Percentiles rank a stretch among this genome's conserved stretches.
phyloP scores from a whole-genome alignment of 2,329 filamentous ascomycete genomes.

The Pseudonectria foliicola region DNA sequence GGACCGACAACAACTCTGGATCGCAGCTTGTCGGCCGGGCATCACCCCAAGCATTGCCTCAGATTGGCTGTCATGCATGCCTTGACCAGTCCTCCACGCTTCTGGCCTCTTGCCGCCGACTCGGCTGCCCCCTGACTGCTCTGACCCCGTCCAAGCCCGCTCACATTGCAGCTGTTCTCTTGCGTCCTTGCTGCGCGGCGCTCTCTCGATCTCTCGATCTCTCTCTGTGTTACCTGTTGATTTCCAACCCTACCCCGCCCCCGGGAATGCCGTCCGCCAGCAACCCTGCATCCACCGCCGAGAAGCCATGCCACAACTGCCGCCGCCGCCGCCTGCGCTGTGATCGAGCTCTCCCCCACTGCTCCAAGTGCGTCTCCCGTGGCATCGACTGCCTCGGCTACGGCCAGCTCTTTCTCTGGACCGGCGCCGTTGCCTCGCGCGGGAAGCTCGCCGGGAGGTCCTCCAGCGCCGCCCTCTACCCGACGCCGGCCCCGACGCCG shows the following conservation, averaged over 20 bases:
- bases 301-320: conserved; percentile 46
- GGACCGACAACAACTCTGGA: conserved; percentile 1
- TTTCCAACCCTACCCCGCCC: conserved; percentile 10
- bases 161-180: no score
- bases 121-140: conserved; percentile 7
- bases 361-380: conserved; percentile 42
- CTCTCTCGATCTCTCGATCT: conserved; percentile 7
- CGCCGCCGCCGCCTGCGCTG: conserved; percentile 46
- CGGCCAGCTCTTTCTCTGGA: conserved; percentile 46
- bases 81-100: conserved; percentile 11
- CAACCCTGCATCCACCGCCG: conserved; percentile 17
- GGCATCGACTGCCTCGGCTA: conserved; percentile 48
- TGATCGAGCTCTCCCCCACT: conserved; percentile 43
- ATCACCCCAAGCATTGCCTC: conserved; percentile 6
- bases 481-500: conserved; percentile 7
- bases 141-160: no score
- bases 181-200: no score
- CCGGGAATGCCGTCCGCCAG: conserved; percentile 18
- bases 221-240: no score
- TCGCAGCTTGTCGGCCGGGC: conserved; percentile 1
- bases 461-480: conserved; percentile 27
- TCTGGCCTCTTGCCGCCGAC: conserved; percentile 12
- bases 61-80: conserved; percentile 6
- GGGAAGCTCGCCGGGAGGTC: conserved; percentile 35
- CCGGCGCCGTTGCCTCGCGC: conserved; percentile 37